Conservation (phyloP, 2,329 filamentous ascomycete species). For the Metarhizium brunneum region DNA sequence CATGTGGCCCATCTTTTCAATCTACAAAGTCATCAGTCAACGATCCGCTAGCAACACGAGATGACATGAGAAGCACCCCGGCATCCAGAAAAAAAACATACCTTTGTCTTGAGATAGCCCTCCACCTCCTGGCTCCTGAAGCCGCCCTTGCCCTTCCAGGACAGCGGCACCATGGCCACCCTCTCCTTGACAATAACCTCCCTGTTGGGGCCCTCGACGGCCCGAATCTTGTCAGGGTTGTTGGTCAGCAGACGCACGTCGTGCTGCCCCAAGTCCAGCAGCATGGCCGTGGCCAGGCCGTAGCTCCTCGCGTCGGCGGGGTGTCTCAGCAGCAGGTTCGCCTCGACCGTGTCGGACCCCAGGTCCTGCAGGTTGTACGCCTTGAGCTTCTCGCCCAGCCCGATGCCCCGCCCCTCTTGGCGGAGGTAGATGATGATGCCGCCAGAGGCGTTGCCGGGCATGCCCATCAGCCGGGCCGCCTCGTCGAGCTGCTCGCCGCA, state of each 20-base stretch:
- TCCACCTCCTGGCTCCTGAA: conserved; percentile 85
- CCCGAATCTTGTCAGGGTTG: conserved; percentile 93
- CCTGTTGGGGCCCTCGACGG: conserved; percentile 82
- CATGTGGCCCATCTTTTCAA: conserved; percentile 84
- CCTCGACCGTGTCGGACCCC: conserved; percentile 95
- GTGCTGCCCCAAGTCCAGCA: conserved; percentile 71
- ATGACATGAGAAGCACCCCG: background rate
- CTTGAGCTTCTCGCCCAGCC: conserved; percentile 89
- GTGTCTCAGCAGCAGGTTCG: conserved; percentile 82
- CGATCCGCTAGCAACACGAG: background rate
- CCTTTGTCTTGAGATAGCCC: conserved; percentile 91
- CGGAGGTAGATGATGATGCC: conserved; percentile 93
- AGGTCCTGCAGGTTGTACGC: conserved; percentile 97
- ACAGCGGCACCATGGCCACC: conserved; percentile 90
- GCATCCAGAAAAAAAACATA: conserved; percentile 20
- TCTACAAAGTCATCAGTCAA: conserved; percentile 37
- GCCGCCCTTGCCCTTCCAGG: conserved; percentile 80
- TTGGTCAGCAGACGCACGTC: conserved; percentile 85
- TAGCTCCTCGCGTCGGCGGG: conserved; percentile 93
- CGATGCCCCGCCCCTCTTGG: conserved; percentile 93
- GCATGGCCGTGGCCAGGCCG: conserved; percentile 90
- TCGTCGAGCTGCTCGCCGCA: conserved; percentile 97
- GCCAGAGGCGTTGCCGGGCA: conserved; percentile 53
- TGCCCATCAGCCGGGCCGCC: conserved; percentile 84
- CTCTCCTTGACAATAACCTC: conserved; percentile 83